Evolutionary conservation across 495 filamentous ascomycete species (phyloP).

Genomic region (Tuber aestivum): DNA sequence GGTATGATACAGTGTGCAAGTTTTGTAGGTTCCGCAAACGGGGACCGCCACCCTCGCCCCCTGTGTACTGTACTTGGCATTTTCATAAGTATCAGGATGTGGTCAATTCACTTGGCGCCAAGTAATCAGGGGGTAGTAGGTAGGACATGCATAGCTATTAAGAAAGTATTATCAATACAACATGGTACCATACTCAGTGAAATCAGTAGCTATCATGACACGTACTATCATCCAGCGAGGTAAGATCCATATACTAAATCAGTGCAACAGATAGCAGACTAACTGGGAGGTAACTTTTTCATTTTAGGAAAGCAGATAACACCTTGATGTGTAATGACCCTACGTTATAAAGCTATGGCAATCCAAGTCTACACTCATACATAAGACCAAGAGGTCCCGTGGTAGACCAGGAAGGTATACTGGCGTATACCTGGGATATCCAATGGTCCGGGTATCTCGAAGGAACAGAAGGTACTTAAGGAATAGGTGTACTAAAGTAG

Average conservation of each 20-base stretch:
- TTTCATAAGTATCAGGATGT: not conserved
- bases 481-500: no score
- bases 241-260: not conserved
- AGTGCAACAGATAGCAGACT: not conserved
- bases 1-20: no score
- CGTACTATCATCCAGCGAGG: not conserved
- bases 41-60: no score
- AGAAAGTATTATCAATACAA: not conserved
- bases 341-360: no score
- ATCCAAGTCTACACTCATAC: no score
- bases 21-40: no score
- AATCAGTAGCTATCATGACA: not conserved
- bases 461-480: no score
- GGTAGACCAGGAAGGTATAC: no score
- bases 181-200: not conserved
- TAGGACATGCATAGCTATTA: not conserved
- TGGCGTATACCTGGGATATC: no score
- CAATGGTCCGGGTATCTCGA: no score
- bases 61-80: not conserved
- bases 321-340: no score
- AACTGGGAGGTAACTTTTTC: not conserved
- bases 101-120: not conserved
- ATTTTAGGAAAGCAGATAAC: conserved; percentile 5
- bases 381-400: no score
- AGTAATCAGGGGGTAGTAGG: not conserved